phyloP scores from a whole-genome alignment of 495 filamentous ascomycete species.

The Hypoxylon cercidicola region DNA sequence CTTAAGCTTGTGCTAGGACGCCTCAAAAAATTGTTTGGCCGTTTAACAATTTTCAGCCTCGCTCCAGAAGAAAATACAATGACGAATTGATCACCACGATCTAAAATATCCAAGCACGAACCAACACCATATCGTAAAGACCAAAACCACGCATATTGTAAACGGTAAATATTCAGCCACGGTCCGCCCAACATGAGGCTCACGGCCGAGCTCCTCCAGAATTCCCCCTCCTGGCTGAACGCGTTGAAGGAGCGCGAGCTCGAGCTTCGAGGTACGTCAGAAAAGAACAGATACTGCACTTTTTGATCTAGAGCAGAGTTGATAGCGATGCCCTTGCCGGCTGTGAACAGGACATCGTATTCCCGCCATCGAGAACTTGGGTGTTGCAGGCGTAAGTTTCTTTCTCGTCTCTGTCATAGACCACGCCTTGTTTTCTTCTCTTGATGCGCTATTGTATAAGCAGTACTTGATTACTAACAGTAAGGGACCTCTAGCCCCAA shows the following conservation, averaged over 20 bases:
- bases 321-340: slow-evolving; percentile 72
- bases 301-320: slow-evolving; percentile 76
- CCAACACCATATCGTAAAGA: neutral
- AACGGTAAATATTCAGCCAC: slow-evolving; percentile 35
- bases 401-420: slow-evolving; percentile 20
- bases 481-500: slow-evolving; percentile 64
- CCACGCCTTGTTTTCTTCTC: neutral
- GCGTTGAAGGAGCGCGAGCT: slow-evolving; percentile 97
- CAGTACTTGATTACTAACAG: neutral
- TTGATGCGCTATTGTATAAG: too few relatives aligned
- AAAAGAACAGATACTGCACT: slow-evolving; percentile 99
- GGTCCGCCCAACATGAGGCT: slow-evolving; percentile 76
- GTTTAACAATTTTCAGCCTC: slow-evolving; percentile 10
- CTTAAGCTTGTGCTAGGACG: too few relatives aligned
- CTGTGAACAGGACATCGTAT: slow-evolving; percentile 92
- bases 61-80: neutral
- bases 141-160: slow-evolving; percentile 1
- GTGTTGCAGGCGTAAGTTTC: slow-evolving; percentile 84
- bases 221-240: slow-evolving; percentile 96
- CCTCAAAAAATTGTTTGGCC: neutral
- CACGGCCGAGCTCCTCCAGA: slow-evolving; percentile 90
- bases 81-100: slow-evolving; percentile 2
- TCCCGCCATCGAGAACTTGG: slow-evolving; percentile 96
- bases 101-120: neutral
- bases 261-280: slow-evolving; percentile 99